Evolutionary conservation across 805 yeast genomes (phyloP).

Genomic region (Lipomyces kockii): DNA sequence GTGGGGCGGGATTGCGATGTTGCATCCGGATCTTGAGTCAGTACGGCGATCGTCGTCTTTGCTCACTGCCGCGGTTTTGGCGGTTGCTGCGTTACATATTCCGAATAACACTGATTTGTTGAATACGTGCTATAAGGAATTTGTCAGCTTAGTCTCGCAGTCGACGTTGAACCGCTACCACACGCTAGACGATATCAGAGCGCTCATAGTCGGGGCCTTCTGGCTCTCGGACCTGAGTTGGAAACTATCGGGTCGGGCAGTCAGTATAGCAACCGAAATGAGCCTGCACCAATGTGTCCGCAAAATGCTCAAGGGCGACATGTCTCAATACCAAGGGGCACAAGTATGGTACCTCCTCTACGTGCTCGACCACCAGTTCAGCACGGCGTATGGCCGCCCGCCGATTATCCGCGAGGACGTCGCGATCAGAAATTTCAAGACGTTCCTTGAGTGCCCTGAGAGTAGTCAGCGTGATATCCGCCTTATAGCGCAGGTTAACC

Average conservation of each 20-base stretch:
- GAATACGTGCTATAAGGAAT: slow-evolving; percentile 3
- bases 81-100: slow-evolving; percentile 4
- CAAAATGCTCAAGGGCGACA: slow-evolving; percentile 1
- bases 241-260: slow-evolving; percentile 3
- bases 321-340: neutral
- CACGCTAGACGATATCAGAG: slow-evolving; percentile 2
- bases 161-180: neutral
- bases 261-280: slow-evolving; percentile 5
- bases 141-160: neutral
- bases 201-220: neutral
- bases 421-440: neutral
- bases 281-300: neutral
- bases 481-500: neutral
- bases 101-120: neutral
- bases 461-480: neutral
- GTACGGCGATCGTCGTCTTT: slow-evolving; percentile 4
- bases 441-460: neutral
- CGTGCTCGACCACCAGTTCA: slow-evolving; percentile 3
- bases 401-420: slow-evolving; percentile 1
- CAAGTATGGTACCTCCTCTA: slow-evolving; percentile 3
- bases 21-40: slow-evolving; percentile 3
- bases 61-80: neutral
- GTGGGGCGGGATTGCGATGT: slow-evolving; percentile 2
- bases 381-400: slow-evolving; percentile 9
- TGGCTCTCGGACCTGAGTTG: slow-evolving; percentile 9